Base-by-base conservation (phyloP, 345 rosid species). In the Noccaea bulbosa region DNA sequence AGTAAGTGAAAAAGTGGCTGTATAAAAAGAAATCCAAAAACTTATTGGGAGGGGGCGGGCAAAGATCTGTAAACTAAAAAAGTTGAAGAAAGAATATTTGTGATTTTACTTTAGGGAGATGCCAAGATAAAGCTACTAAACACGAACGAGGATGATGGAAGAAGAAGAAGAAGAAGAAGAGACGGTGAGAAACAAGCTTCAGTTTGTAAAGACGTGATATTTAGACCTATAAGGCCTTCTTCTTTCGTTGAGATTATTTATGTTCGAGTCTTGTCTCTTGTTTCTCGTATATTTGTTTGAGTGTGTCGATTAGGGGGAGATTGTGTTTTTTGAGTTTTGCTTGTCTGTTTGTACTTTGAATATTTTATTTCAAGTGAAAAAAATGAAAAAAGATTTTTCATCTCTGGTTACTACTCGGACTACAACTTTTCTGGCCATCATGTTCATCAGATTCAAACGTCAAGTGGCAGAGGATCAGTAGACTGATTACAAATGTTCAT, bases 1-100 rank as follows among this genome's bases (percentile, higher is more conserved):
- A 69, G 70, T 69, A 76, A 76, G 79, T 69, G 75, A 70, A 56
- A 76, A 62, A 37, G 79, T 69, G 47, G 71, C 32, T 69, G 79
- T 56, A 41, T 74, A 53, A 74, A 46, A 56, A 49, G 30, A 66
- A 73, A 73, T 24, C 46, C 54, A 41, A 67, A 56, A 65, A 57
- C 24, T 59, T 43, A 43, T 67, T 57, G 67, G 61, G 62, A 50
- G 61, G 53, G 50, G 59, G 50, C 59, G 50, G 65, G 50, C 59
- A 65, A 72, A 73, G 35, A 33, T 71, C 16, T 51, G 66, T 61
- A 44, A 60, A 41, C 57, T 52, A 35, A 50, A 41, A 11, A 15
- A 7, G 56, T 63, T 73, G 71, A 72, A 74, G 72, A 44, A 67
- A 59, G 73, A 74, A 33, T 40, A 5, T 74, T 59, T 74, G 67